Conservation (phyloP, 495 filamentous ascomycete genomes). For the Podospora australis region DNA sequence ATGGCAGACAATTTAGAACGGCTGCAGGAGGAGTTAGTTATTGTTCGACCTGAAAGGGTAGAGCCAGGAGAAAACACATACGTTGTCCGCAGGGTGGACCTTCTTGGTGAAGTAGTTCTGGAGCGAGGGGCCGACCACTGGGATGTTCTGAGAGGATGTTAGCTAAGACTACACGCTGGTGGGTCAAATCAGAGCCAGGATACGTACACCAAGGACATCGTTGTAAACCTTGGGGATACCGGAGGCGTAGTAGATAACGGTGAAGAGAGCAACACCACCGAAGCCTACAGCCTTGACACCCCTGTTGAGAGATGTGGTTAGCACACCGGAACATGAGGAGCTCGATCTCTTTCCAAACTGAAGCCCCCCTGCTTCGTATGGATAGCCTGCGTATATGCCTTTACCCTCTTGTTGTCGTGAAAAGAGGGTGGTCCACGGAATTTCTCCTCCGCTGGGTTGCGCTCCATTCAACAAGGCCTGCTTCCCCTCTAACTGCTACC, state of each 20-base stretch:
- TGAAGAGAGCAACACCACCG: constrained; percentile 49
- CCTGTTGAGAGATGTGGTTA: too few species aligned
- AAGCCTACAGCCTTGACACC: constrained; percentile 41
- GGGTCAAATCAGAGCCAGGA: not conserved
- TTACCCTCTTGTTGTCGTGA: too few species aligned
- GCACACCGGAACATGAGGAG: too few species aligned
- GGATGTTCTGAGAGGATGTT: constrained; percentile 42
- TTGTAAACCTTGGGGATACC: constrained; percentile 49
- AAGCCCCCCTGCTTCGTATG: too few species aligned
- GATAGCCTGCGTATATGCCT: too few species aligned
- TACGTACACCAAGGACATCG: constrained; percentile 47
- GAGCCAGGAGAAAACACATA: constrained; percentile 18
- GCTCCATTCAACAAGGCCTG: too few species aligned
- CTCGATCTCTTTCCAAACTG: too few species aligned
- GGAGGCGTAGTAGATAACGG: constrained; percentile 53
- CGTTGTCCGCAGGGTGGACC: constrained; percentile 54
- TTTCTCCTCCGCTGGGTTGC: too few species aligned
- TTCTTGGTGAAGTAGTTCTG: constrained; percentile 39
- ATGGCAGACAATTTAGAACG: constrained; percentile 33
- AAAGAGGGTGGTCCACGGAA: too few species aligned
- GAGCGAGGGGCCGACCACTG: constrained; percentile 33
- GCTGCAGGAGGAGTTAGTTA: constrained; percentile 22
- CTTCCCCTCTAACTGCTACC: too few species aligned
- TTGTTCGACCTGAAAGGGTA: not conserved
- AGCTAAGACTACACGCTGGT: constrained; percentile 1